Evolutionary conservation across 2,329 filamentous ascomycete genomes (phyloP), one percentile per base, ranked within the genome.

Genomic region (Fusarium sp.): DNA sequence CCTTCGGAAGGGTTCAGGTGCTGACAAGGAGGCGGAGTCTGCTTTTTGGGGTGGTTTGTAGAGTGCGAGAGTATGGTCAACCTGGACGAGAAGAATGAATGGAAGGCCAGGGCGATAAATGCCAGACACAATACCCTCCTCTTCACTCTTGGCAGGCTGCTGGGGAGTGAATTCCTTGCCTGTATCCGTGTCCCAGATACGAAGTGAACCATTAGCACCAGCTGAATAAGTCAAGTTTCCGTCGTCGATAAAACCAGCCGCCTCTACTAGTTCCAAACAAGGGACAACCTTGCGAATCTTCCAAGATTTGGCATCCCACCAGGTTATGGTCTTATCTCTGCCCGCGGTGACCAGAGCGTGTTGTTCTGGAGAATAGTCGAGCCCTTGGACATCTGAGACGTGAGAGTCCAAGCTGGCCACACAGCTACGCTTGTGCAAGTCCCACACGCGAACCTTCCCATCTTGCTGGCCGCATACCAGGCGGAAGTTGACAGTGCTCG

Each of bases 381-480:
- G 79, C 53, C 89, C 90, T 71, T 94, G 91, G n/a, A 99, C 93
- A 70, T 98, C 93, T 12, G 96, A 98, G 23, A 97, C 94, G 77
- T 99, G 97, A 1, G 94, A 96, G 64, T 98, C 94, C 31, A 97
- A 84, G 20, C 90, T 89, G 21, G 93, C 92, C 23, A 93, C 84
- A 62, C 91, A 90, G 68, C 88, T 92, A 57, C 93, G 88, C 81
- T 93, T 97, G 80, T 94, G 90, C 60, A 99, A 82, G 81, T 98
- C 93, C 93, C 94, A 99, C 23, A 99, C 88, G 21, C 93, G 87
- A 54, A 99, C 88, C 76, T 95, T 97, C 31, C 96, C 96, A 77
- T 98, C 95, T 79, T 99, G 97, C 65, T 92, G 94, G 67, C 95
- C 96, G 33, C 94, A 97, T 8, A 94, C 94, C 18, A 99, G 85